A percentile compares a stretch with the other conserved stretches of the same genome.
phyloP scores from a whole-genome alignment of 2,329 filamentous ascomycete species.

The Botrytis galanthina region DNA sequence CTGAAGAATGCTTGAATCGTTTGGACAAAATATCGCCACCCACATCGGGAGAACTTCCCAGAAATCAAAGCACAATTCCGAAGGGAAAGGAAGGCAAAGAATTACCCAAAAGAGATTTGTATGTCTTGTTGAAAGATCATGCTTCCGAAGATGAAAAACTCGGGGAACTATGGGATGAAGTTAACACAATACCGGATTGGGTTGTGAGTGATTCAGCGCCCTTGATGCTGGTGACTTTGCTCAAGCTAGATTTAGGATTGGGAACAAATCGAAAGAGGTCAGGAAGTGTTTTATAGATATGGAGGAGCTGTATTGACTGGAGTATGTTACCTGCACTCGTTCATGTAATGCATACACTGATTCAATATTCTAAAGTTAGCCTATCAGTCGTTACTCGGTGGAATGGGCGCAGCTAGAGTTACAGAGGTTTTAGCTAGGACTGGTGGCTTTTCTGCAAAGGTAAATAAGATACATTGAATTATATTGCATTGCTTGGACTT shows the following conservation, averaged over 20 bases:
- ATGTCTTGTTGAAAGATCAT: slow-evolving; percentile 59
- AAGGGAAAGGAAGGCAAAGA: slow-evolving; percentile 40
- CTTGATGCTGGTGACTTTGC: neutral
- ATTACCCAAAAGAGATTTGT: slow-evolving; percentile 53
- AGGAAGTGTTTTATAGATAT: slow-evolving; percentile 76
- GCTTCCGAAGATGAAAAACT: slow-evolving; percentile 54
- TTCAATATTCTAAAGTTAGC: slow-evolving; percentile 35
- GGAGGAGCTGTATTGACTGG: slow-evolving; percentile 63
- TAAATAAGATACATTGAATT: neutral
- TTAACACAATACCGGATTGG: slow-evolving; percentile 68
- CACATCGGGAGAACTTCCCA: slow-evolving; percentile 28
- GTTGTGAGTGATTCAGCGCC: slow-evolving; percentile 43
- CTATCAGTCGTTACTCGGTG: slow-evolving; percentile 64
- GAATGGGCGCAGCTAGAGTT: slow-evolving; percentile 69
- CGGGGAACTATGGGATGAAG: slow-evolving; percentile 60
- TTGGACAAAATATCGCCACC: slow-evolving; percentile 61
- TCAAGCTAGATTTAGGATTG: slow-evolving; percentile 50
- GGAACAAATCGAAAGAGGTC: slow-evolving; percentile 70
- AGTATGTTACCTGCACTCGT: slow-evolving; percentile 36
- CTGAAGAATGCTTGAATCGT: slow-evolving; percentile 61
- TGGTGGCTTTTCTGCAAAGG: slow-evolving; percentile 66
- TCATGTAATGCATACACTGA: slow-evolving; percentile 3
- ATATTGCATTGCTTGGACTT: too few species aligned
- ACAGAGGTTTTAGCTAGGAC: slow-evolving; percentile 73
- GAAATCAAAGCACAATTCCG: slow-evolving; percentile 37